These are phyloP conservation scores for Allium fistulosum DNA, from an alignment of 106 monocot species.

Conservation along the genomic window DNA sequence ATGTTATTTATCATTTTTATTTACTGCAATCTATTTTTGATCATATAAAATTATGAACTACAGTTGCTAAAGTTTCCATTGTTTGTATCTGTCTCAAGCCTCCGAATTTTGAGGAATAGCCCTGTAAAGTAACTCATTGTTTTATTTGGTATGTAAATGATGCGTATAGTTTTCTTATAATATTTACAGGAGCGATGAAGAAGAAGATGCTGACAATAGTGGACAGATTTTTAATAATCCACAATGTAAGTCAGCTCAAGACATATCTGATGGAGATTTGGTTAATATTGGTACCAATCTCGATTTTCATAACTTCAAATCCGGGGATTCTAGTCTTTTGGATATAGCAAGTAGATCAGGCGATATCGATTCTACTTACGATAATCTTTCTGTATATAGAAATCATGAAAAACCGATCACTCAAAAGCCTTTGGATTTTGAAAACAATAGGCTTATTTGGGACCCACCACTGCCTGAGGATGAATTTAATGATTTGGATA, in stretches of 20 bases:
- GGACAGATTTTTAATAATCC: slow-evolving; percentile 38
- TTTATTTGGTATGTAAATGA: neutral
- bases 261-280: slow-evolving; percentile 56
- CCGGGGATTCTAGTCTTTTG: slow-evolving; percentile 46
- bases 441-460: slow-evolving; percentile 49
- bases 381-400: slow-evolving; percentile 9
- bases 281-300: slow-evolving; percentile 38
- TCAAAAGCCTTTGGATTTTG: slow-evolving; percentile 44
- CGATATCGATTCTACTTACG: slow-evolving; percentile 12
- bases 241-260: slow-evolving; percentile 14
- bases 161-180: neutral
- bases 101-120: neutral
- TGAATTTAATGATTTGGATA: slow-evolving; percentile 47
- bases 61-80: too few species aligned
- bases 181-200: slow-evolving; percentile 45
- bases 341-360: slow-evolving; percentile 43
- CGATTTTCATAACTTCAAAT: slow-evolving; percentile 44
- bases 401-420: slow-evolving; percentile 17
- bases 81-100: neutral
- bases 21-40: too few species aligned
- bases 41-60: too few species aligned
- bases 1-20: too few species aligned
- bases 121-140: neutral
- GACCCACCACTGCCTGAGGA: slow-evolving; percentile 65
- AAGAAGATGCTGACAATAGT: slow-evolving; percentile 41